phyloP scores from a whole-genome alignment of 2,329 filamentous ascomycete genomes.

The Claviceps paspali region DNA sequence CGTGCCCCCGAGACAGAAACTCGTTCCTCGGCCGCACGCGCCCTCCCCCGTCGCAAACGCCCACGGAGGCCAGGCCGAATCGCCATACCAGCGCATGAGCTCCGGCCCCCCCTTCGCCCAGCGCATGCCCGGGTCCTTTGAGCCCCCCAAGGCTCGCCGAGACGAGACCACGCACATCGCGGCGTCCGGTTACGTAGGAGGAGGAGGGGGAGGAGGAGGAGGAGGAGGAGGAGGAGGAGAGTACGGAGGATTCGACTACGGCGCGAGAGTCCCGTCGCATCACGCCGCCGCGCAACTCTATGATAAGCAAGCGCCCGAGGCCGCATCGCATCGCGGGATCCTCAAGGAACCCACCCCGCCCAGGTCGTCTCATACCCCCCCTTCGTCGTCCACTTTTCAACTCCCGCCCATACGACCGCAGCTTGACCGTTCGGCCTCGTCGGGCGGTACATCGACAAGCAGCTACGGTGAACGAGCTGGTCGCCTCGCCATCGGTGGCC shows the following conservation, averaged over 20 bases:
- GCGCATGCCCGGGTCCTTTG: conserved; percentile 28
- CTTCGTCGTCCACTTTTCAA: conserved; percentile 24
- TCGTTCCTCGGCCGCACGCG: conserved; percentile 24
- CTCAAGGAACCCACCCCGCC: background rate
- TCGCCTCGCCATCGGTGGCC: conserved; percentile 46
- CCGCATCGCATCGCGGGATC: background rate
- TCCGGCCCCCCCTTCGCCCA: conserved; percentile 20
- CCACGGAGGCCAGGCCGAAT: conserved; percentile 27
- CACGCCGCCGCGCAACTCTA: background rate
- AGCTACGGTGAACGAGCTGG: too few relatives aligned
- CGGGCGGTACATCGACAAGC: too few relatives aligned
- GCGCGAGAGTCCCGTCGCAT: background rate
- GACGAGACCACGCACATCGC: conserved; percentile 12
- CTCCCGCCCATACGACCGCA: conserved; percentile 32
- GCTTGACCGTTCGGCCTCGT: conserved; percentile 13
- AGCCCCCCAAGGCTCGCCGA: conserved; percentile 26
- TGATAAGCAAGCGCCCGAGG: background rate
- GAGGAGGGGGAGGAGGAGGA: too few relatives aligned
- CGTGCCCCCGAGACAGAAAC: conserved; percentile 16
- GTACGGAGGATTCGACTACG: background rate
- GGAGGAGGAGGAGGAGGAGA: too few relatives aligned
- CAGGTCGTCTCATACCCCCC: background rate
- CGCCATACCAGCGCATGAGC: conserved; percentile 20
- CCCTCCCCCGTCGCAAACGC: conserved; percentile 26
- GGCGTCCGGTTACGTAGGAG: background rate